Evolutionary conservation across 257 asterid genomes (phyloP).

Genomic region (Apocynum venetum): DNA sequence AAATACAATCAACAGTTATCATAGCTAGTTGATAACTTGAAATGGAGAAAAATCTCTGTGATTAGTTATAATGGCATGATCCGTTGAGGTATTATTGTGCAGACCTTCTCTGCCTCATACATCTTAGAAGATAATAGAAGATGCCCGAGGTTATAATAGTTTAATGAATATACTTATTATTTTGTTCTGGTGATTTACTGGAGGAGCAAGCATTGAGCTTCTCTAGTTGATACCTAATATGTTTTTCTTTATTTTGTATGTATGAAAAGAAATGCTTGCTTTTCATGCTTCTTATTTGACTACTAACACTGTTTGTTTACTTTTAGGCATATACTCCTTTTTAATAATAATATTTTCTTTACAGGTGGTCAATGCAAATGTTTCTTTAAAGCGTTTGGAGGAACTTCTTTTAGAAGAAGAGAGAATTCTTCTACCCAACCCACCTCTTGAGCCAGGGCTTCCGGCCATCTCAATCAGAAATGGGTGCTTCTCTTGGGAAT

Average conservation of each 20-base stretch:
- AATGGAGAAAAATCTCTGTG: background rate
- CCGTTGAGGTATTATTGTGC: background rate
- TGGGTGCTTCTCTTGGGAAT: conserved; percentile 93
- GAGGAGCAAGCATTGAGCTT: background rate
- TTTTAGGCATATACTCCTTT: background rate
- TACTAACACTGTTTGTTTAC: too few species aligned
- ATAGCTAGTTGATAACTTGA: background rate
- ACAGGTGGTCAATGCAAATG: conserved; percentile 91
- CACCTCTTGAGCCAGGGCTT: conserved; percentile 66
- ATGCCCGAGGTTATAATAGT: background rate
- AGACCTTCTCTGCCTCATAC: background rate
- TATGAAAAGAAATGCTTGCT: background rate
- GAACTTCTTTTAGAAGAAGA: conserved; percentile 87
- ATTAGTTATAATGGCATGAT: background rate
- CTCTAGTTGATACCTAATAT: background rate
- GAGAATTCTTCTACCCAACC: conserved; percentile 72
- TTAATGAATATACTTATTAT: background rate
- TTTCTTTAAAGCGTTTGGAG: conserved; percentile 86
- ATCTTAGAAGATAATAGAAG: background rate
- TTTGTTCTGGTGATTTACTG: background rate
- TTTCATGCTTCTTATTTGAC: background rate
- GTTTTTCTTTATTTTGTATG: background rate
- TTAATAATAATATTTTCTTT: background rate
- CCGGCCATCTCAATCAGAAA: conserved; percentile 92
- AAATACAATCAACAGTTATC: background rate